Base-by-base conservation (phyloP, 495 filamentous ascomycete genomes). In the Penicillium arizonense region DNA sequence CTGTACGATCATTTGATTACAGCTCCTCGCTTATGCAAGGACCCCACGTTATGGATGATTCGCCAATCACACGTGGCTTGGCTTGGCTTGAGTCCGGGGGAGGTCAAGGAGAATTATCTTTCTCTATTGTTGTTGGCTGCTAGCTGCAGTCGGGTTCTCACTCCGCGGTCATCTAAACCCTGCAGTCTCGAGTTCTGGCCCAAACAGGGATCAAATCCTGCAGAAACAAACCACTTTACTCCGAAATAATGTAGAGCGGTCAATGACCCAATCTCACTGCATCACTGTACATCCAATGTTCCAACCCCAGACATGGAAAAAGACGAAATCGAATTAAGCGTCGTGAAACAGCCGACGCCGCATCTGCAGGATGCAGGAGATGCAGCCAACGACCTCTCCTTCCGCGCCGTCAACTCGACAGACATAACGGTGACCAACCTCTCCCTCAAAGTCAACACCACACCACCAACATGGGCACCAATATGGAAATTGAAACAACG, bases 321-420 rank as follows among this genome's bases (percentile, higher is more conserved):
- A 18, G 50, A 61, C 28, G 50, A 57, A 11, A 62, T 48, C 14
- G 56, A 67, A 3, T 2, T 58, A 4, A 34, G 41, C 11, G 36
- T 46, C 13, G 43, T 54, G 16, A 65, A 63, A 32, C 53, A 53
- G 1, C 7, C 47, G 3, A 28, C 3, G 0, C 43, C 3, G 0
- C 43, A 57, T 14, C 24, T 58, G 14, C 28, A 52, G 9, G 47
- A 26, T n/a, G 44, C 53, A 28, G 47, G 46, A 26, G 52, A 61
- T 45, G 42, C 42, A 12, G 46, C 47, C 2, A 61, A 63, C 46
- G 67, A 67, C 20, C 59, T 88, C 11, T 82, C 84, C 0, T 76
- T 89, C 35, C 79, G 81, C 5, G 76, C 76, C 14, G 85, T 89
- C 44, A 74, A 81, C 33, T 69, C 80, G 12, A 83, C 87, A 24